These are phyloP conservation scores for Metschnikowia similis DNA, from an alignment of 805 yeast species.

Conservation along the genomic window DNA sequence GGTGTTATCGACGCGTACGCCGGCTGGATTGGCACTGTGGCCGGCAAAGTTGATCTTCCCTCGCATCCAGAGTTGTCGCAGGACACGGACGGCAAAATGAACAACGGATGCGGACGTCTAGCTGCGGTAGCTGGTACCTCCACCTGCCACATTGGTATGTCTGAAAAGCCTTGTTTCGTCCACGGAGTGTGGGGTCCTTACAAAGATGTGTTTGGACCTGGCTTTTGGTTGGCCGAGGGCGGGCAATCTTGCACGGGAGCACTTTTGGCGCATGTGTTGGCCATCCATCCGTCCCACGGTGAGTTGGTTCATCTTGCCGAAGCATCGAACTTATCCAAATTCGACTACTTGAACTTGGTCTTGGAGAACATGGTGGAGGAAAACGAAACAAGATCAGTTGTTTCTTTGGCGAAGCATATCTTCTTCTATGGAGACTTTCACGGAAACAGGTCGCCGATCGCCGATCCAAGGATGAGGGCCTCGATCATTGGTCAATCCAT, in stretches of 20 bases:
- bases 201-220: slow-evolving; percentile 85
- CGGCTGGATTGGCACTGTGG: slow-evolving; percentile 98
- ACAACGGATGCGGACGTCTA: slow-evolving; percentile 71
- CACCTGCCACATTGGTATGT: slow-evolving; percentile 90
- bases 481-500: slow-evolving; percentile 87
- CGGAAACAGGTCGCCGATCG: slow-evolving; percentile 97
- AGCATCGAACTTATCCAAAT: slow-evolving; percentile 65
- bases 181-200: slow-evolving; percentile 99
- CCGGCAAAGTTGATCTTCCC: slow-evolving; percentile 73
- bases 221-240: slow-evolving; percentile 95
- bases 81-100: slow-evolving; percentile 40
- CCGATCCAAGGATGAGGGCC: slow-evolving; percentile 91
- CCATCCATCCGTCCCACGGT: slow-evolving; percentile 83
- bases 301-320: slow-evolving; percentile 67
- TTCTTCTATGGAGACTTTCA: slow-evolving; percentile 95
- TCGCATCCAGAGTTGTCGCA: slow-evolving; percentile 48
- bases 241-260: slow-evolving; percentile 99
- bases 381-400: slow-evolving; percentile 63
- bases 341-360: slow-evolving; percentile 75
- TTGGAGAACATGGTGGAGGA: slow-evolving; percentile 63
- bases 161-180: slow-evolving; percentile 81
- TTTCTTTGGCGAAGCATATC: slow-evolving; percentile 73
- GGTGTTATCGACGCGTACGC: slow-evolving; percentile 98
- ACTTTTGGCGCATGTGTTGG: slow-evolving; percentile 77
- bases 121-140: slow-evolving; percentile 99